Evolutionary conservation across 768 basidiomycete genomes (phyloP).

Genomic region (Podaxis sp.): DNA sequence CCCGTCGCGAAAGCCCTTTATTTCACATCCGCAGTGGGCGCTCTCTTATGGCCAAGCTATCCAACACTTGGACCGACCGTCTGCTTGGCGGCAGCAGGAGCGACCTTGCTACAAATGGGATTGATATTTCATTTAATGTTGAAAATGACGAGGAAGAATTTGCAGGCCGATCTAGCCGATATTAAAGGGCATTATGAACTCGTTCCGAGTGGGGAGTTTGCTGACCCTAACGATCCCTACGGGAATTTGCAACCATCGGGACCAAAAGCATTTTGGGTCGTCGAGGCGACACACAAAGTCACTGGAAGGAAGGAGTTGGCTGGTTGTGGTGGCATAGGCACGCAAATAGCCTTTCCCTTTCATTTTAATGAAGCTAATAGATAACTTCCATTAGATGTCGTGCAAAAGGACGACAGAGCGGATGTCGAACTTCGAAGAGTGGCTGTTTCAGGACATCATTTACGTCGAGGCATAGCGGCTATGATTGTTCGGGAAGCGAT

Average conservation of each 20-base stretch:
- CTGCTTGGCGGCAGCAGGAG: not conserved
- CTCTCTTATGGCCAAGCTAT: not conserved
- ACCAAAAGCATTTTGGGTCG: conserved; percentile 3
- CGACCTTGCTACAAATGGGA: not conserved
- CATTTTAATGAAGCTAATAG: not conserved
- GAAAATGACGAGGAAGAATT: not conserved
- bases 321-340: conserved; percentile 4
- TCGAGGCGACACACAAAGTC: not conserved
- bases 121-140: not conserved
- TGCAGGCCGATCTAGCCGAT: conserved; percentile 2
- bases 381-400: not conserved
- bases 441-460: conserved; percentile 21
- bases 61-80: not conserved
- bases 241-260: not conserved
- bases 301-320: not conserved
- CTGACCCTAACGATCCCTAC: not conserved
- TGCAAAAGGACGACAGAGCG: not conserved
- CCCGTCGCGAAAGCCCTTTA: not conserved
- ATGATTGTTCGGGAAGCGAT: conserved; percentile 17
- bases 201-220: not conserved
- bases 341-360: not conserved
- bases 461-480: conserved; percentile 20
- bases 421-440: conserved; percentile 23
- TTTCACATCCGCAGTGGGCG: not conserved
- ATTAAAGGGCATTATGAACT: not conserved